These are phyloP conservation scores for Purpureocillium takamizusanense DNA, from an alignment of 2,329 filamentous ascomycete species.

Conservation along the genomic window DNA sequence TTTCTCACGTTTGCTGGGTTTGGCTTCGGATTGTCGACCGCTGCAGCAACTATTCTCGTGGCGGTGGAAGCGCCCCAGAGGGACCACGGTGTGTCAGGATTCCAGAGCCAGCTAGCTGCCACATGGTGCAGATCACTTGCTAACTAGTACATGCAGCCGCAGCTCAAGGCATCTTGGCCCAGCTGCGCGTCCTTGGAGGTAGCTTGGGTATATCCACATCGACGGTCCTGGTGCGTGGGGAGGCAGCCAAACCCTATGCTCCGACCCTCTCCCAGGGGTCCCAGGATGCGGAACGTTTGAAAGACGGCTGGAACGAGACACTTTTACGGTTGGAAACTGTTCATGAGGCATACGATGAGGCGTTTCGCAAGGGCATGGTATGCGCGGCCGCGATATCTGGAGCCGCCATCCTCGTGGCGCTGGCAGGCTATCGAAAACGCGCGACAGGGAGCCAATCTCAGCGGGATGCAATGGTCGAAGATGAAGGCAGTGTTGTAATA, in stretches of 20 bases:
- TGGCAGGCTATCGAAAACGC: slow-evolving; percentile 25
- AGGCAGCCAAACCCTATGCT: slow-evolving; percentile 17
- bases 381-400: slow-evolving; percentile 32
- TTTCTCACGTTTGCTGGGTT: slow-evolving; percentile 42
- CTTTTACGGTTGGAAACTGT: slow-evolving; percentile 20
- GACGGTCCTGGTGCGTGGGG: slow-evolving; percentile 32
- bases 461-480: no score
- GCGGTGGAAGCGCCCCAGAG: slow-evolving; percentile 28
- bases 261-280: slow-evolving; percentile 13
- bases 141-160: slow-evolving; percentile 26
- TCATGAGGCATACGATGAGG: slow-evolving; percentile 29
- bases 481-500: not conserved
- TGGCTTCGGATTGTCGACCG: slow-evolving; percentile 40
- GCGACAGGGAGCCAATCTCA: no score
- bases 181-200: slow-evolving; percentile 42
- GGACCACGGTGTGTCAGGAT: slow-evolving; percentile 33
- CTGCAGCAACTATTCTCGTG: slow-evolving; percentile 37
- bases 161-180: slow-evolving; percentile 43
- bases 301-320: no score
- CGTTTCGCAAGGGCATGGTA: slow-evolving; percentile 38
- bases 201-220: slow-evolving; percentile 46
- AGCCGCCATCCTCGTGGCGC: slow-evolving; percentile 27
- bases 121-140: no score
- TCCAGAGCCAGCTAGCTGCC: no score
- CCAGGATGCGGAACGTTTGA: no score